A percentile compares a stretch with the other conserved stretches of the same genome.
Conservation (phyloP, 345 rosid species). For the Cardamine resedifolia region DNA sequence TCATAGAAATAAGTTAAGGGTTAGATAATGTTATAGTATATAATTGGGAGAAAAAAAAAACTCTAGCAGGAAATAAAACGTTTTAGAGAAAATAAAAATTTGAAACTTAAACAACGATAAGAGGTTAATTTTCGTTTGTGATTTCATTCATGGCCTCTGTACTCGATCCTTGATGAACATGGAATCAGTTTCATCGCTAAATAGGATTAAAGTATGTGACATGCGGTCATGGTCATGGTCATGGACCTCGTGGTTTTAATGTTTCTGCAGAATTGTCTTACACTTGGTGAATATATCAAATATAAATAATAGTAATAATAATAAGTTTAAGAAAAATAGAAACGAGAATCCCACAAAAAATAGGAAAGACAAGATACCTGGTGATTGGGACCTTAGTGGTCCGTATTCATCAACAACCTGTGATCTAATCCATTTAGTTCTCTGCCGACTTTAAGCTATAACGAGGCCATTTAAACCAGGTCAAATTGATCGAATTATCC, state of each 20-base stretch:
- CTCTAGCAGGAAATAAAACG: background rate
- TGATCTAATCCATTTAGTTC: slow-evolving; percentile 27
- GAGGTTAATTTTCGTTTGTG: background rate
- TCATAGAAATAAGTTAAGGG: background rate
- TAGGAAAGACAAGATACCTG: slow-evolving; percentile 28
- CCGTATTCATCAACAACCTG: background rate
- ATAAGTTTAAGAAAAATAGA: background rate
- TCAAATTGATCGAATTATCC: background rate
- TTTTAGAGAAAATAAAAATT: background rate
- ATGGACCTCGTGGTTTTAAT: background rate
- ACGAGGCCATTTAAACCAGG: background rate
- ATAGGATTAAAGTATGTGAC: background rate
- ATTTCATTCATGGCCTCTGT: background rate
- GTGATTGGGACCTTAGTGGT: slow-evolving; percentile 32
- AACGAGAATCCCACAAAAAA: slow-evolving; percentile 3
- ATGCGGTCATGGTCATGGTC: background rate
- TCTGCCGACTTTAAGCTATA: slow-evolving; percentile 6
- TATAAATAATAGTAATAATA: background rate
- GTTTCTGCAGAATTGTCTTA: background rate
- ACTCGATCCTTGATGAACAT: background rate
- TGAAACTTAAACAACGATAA: background rate
- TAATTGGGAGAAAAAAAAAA: background rate
- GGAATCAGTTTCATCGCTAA: background rate
- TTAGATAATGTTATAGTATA: background rate
- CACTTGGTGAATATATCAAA: background rate